phyloP scores from a whole-genome alignment of 1,284 basidiomycete species.

The Omphalotus olearius region DNA sequence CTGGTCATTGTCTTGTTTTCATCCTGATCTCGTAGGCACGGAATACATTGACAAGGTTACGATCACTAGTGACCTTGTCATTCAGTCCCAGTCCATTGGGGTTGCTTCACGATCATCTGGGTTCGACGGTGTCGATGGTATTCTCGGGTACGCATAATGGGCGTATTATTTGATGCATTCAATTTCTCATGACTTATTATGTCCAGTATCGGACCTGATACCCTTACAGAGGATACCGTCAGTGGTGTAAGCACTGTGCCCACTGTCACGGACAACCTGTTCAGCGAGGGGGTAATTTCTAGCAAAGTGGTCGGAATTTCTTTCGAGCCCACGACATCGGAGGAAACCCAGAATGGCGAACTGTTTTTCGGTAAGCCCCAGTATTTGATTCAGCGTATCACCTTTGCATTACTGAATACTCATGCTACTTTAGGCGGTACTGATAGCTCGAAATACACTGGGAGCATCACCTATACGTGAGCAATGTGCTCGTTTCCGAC shows the following conservation, averaged over 20 bases:
- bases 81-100: constrained; percentile 37
- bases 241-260: constrained; percentile 5
- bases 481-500: background rate
- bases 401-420: no score
- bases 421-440: constrained; percentile 29
- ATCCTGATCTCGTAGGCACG: constrained; percentile 15
- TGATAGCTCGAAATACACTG: constrained; percentile 40
- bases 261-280: constrained; percentile 20
- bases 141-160: constrained; percentile 25
- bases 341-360: constrained; percentile 19
- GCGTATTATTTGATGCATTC: background rate
- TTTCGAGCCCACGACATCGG: constrained; percentile 18
- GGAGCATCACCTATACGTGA: constrained; percentile 31
- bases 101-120: constrained; percentile 32
- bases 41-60: constrained; percentile 29
- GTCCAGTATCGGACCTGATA: constrained; percentile 28
- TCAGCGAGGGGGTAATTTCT: constrained; percentile 15
- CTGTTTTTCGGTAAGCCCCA: constrained; percentile 22
- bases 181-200: background rate
- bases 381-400: no score
- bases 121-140: constrained; percentile 37
- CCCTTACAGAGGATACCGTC: constrained; percentile 26
- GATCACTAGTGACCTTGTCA: constrained; percentile 24
- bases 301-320: constrained; percentile 20
- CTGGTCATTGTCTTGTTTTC: background rate